Base-by-base conservation (phyloP, 2,329 filamentous ascomycete species). In the Apiospora aurea region DNA sequence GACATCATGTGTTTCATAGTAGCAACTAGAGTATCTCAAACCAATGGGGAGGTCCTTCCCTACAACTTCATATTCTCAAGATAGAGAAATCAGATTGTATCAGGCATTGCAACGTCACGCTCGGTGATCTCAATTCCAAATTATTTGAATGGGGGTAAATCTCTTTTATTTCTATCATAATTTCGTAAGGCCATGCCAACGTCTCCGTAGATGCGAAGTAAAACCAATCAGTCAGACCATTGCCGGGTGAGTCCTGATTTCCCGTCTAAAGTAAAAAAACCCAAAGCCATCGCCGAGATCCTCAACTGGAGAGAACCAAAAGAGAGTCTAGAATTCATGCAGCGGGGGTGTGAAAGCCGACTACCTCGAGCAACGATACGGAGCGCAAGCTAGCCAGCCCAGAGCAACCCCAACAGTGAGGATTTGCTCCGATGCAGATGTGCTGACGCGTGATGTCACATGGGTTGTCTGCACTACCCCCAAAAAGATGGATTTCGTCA, bases 291-390 rank as follows among this genome's bases (percentile, higher is more conserved):
- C 57, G 21, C 46, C 61, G 24, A 53, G 29, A 43, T 53, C 14
- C 29, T 71, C 24, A 13, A 43, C n/a, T 24, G 44, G 21, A 26
- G 41, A 67, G 21, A 71, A 71, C n/a, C 66, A 70, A 53, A 53
- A 47, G 38, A 51, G 11, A 67, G 44, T 68, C 26, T 46, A 43
- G 57, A 24, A 75, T 66, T 71, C 71, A 64, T 71, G 57, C 21
- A 64, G 18, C 21, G 21, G 34, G 57, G 26, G 57, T 18, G n/a
- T 64, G 57, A 64, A 41, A 64, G 57, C 57, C 57, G n/a, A 41
- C 29, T 41, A 64, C 38, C 57, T 3, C 34, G 34, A 64, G 57
- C 34, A 41, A n/a, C 57, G 18, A 13, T 29, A n/a, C 41, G 57
- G n/a, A 41, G 34, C 57, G 41, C 57, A 29, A 64, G 18, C 18